phyloP scores from a whole-genome alignment of 169 alveolate species.

The Plasmodium coatneyi region DNA sequence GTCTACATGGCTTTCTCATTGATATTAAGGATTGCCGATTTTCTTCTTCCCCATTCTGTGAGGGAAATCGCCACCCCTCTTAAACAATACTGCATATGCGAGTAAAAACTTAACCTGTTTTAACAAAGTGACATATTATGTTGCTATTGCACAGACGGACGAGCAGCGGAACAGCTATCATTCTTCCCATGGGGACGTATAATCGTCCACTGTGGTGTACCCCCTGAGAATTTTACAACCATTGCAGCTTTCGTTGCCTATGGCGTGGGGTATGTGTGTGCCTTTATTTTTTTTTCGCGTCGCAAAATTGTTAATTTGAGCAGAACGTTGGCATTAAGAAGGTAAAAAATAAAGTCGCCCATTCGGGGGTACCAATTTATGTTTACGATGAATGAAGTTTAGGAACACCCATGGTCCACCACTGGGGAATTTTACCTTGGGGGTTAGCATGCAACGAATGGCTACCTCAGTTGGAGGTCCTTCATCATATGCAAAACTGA shows the following conservation, averaged over 20 bases:
- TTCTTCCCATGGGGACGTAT: background rate
- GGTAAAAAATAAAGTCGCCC: background rate
- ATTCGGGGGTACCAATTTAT: background rate
- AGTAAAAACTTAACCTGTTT: background rate
- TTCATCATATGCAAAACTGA: background rate
- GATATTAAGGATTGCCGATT: too few species aligned
- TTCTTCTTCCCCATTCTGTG: background rate
- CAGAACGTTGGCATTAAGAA: too few species aligned
- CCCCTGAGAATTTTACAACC: background rate
- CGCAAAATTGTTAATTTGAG: too few species aligned
- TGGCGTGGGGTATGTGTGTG: background rate
- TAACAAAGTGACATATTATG: background rate
- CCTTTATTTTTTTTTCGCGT: too few species aligned
- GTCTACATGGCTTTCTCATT: background rate
- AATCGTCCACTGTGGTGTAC: background rate
- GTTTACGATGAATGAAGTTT: background rate
- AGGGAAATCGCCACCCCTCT: background rate
- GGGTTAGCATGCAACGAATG: background rate
- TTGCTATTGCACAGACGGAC: background rate
- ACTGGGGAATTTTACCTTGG: background rate
- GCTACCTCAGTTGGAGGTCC: background rate
- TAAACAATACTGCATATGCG: background rate
- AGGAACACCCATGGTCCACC: background rate
- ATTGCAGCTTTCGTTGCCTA: background rate
- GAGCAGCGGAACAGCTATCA: background rate